Percentiles rank a stretch among this genome's conserved stretches.
phyloP scores from a whole-genome alignment of 208 protist genomes.

The Leishmania lainsoni region DNA sequence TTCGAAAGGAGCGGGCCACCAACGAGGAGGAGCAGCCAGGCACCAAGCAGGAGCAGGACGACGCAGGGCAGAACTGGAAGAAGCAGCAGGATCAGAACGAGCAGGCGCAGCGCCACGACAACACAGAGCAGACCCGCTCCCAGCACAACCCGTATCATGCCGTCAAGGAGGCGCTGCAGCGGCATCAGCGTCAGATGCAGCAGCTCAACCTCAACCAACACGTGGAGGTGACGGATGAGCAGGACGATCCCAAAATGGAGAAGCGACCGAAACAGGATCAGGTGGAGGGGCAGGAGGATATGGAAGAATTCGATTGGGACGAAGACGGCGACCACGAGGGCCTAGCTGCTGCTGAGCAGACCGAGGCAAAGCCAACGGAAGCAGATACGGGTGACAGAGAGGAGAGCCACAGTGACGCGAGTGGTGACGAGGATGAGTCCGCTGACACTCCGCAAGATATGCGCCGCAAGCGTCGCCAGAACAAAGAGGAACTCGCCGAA shows the following conservation, averaged over 20 bases:
- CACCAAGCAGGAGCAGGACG: slow-evolving; percentile 80
- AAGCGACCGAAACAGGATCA: slow-evolving; percentile 40
- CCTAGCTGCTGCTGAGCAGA: slow-evolving; percentile 36
- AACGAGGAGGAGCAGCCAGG: slow-evolving; percentile 78
- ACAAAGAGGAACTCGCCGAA: slow-evolving; percentile 53
- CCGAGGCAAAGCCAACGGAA: slow-evolving; percentile 34
- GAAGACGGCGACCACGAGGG: slow-evolving; percentile 68
- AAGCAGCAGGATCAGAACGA: slow-evolving; percentile 79
- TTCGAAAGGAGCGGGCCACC: slow-evolving; percentile 53
- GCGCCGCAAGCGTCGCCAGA: slow-evolving; percentile 36
- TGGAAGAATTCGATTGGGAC: slow-evolving; percentile 69
- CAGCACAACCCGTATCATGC: slow-evolving; percentile 84
- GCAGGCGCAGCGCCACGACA: slow-evolving; percentile 68
- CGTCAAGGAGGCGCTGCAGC: slow-evolving; percentile 89
- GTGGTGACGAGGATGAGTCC: slow-evolving; percentile 15
- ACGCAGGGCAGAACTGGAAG: slow-evolving; percentile 84
- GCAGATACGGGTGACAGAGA: slow-evolving; percentile 21
- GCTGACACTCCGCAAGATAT: slow-evolving; percentile 43
- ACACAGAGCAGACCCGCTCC: slow-evolving; percentile 71
- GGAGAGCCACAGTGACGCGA: slow-evolving; percentile 24
- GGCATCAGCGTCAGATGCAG: slow-evolving; percentile 76
- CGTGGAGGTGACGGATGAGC: slow-evolving; percentile 74
- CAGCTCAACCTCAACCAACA: slow-evolving; percentile 82
- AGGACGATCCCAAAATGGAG: slow-evolving; percentile 44
- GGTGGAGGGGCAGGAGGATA: slow-evolving; percentile 41